Conservation (phyloP, 1,284 basidiomycete species). For the Fistulina hepatica region DNA sequence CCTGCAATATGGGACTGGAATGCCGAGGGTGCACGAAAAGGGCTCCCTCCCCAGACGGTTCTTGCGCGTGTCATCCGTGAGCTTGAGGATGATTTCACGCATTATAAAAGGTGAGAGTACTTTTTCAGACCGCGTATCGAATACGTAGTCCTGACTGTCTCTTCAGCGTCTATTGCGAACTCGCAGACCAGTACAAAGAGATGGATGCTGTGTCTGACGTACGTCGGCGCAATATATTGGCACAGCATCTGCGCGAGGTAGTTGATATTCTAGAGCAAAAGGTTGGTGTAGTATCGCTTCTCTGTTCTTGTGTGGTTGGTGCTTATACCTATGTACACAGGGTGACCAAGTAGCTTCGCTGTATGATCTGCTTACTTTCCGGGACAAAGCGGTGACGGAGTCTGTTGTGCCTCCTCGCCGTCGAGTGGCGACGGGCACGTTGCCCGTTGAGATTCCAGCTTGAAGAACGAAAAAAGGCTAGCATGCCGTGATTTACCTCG, state of each 20-base stretch:
- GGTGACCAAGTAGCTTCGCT: conserved; percentile 82
- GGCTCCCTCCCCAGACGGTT: conserved; percentile 73
- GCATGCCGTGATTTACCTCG: too few species aligned
- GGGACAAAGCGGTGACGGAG: conserved; percentile 45
- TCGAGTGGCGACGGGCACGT: too few species aligned
- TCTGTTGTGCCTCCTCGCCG: conserved; percentile 25
- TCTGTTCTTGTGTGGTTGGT: not conserved
- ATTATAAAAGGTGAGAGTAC: conserved; percentile 80
- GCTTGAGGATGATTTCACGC: conserved; percentile 82
- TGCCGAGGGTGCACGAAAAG: conserved; percentile 21
- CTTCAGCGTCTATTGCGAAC: conserved; percentile 71
- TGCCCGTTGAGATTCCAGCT: too few species aligned
- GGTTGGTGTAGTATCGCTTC: conserved; percentile 30
- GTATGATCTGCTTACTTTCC: conserved; percentile 67
- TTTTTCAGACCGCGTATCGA: not conserved
- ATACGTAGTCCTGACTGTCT: conserved; percentile 7
- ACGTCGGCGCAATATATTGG: conserved; percentile 68
- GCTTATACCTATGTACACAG: conserved; percentile 28
- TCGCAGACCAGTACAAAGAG: conserved; percentile 82
- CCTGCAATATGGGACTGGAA: conserved; percentile 21
- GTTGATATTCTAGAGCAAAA: conserved; percentile 84
- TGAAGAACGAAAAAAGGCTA: conserved; percentile 14
- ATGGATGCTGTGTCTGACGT: conserved; percentile 78
- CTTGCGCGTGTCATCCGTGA: conserved; percentile 69
- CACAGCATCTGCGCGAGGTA: conserved; percentile 78